Percentiles rank a stretch among this genome's conserved stretches.
These are phyloP conservation scores for Paraphoma chrysanthemicola DNA, from an alignment of 2,329 filamentous ascomycete species.

Conservation along the genomic window DNA sequence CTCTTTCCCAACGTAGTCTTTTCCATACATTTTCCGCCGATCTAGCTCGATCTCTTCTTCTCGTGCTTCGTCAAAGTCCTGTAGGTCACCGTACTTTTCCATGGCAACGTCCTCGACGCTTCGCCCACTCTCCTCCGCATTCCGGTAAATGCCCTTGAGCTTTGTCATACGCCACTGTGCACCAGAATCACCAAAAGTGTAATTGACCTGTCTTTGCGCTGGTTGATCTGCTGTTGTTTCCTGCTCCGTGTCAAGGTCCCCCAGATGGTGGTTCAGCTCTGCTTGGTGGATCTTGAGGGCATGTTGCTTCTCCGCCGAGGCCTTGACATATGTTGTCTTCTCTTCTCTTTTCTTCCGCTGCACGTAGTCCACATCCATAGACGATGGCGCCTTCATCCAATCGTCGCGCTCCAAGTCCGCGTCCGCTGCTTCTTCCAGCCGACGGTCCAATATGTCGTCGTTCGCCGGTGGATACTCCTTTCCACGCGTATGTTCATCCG, in stretches of 20 bases:
- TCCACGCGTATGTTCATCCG: conserved; percentile 46
- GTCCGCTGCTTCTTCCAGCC: conserved; percentile 46
- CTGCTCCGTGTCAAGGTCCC: conserved; percentile 56
- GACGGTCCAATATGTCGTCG: conserved; percentile 54
- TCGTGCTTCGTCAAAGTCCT: conserved; percentile 87
- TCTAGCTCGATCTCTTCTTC: conserved; percentile 95
- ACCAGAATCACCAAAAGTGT: conserved; percentile 87
- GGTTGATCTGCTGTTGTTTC: conserved; percentile 51
- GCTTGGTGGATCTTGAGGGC: conserved; percentile 77
- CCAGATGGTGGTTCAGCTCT: conserved; percentile 79
- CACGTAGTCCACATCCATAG: conserved; percentile 83
- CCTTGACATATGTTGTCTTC: conserved; percentile 52
- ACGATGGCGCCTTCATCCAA: conserved; percentile 93
- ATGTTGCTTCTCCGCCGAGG: conserved; percentile 63
- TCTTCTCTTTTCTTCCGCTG: conserved; percentile 63
- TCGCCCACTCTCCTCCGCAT: conserved; percentile 76
- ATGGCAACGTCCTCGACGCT: conserved; percentile 81
- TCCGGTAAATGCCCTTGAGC: conserved; percentile 81
- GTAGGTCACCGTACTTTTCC: conserved; percentile 80
- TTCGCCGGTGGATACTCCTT: conserved; percentile 53
- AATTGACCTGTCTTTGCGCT: conserved; percentile 70
- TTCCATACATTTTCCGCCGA: conserved; percentile 79
- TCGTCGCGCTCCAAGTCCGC: conserved; percentile 72
- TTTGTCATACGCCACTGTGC: conserved; percentile 98
- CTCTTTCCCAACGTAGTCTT: conserved; percentile 82